Conservation (phyloP, 1,139 yeast genomes). For the Yamadazyma sp. region DNA sequence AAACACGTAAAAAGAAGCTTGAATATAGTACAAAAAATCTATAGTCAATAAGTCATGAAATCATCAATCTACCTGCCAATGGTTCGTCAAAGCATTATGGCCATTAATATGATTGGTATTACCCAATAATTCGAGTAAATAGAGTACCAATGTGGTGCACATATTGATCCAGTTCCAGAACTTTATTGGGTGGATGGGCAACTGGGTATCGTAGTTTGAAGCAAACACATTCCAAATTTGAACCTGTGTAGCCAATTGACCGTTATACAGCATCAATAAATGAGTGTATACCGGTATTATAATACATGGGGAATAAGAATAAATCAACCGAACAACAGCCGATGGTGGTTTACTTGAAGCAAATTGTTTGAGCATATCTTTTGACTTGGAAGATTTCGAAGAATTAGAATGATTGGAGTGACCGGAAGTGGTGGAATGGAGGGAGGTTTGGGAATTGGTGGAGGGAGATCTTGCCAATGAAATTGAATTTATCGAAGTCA, state of each 20-base stretch:
- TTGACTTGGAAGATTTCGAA: conserved; percentile 6
- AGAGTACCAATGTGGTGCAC: conserved; percentile 73
- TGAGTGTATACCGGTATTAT: conserved; percentile 94
- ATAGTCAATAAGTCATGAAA: background rate
- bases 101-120: conserved; percentile 30
- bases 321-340: conserved; percentile 59
- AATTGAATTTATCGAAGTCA: conserved; percentile 14
- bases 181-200: conserved; percentile 77
- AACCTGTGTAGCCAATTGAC: conserved; percentile 63
- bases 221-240: conserved; percentile 57
- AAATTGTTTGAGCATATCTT: conserved; percentile 7
- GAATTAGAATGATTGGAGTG: conserved; percentile 5
- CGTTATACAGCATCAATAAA: conserved; percentile 84
- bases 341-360: conserved; percentile 31
- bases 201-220: conserved; percentile 17
- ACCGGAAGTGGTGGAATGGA: conserved; percentile 7
- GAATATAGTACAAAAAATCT: background rate
- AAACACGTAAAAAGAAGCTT: background rate
- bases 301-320: conserved; percentile 90
- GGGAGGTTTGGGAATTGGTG: conserved; percentile 8
- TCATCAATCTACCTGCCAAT: conserved; percentile 43
- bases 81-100: conserved; percentile 36
- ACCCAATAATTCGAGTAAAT: conserved; percentile 70
- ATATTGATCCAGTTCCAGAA: conserved; percentile 97
- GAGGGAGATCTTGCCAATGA: conserved; percentile 12